Conservation (phyloP, 2,329 filamentous ascomycete genomes). For the Aspergillus sp. region DNA sequence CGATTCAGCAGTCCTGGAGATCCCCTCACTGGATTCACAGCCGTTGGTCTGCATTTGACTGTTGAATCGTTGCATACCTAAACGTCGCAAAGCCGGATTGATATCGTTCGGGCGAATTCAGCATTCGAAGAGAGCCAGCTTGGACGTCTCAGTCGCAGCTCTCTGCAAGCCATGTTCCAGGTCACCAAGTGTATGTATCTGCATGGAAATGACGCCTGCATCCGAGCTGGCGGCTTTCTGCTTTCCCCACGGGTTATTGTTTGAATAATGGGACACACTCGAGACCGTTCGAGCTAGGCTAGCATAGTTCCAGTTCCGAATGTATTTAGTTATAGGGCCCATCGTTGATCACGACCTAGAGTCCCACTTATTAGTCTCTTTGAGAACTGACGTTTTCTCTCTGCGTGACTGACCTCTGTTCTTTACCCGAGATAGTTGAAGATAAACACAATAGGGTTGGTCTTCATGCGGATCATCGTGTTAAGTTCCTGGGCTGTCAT, state of each 20-base stretch:
- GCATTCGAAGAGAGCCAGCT: slow-evolving; percentile 10
- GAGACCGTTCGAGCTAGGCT: slow-evolving; percentile 6
- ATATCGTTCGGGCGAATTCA: slow-evolving; percentile 9
- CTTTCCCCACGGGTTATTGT: slow-evolving; percentile 2
- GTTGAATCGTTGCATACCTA: background rate
- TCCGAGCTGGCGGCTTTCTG: background rate
- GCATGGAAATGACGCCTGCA: background rate
- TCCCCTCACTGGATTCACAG: too few relatives aligned
- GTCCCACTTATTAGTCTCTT: background rate
- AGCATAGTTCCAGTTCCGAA: slow-evolving; percentile 11
- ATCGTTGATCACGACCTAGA: slow-evolving; percentile 7
- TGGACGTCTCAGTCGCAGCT: slow-evolving; percentile 1
- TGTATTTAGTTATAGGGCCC: slow-evolving; percentile 12
- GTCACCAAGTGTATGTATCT: slow-evolving; percentile 1
- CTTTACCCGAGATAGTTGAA: slow-evolving; percentile 83
- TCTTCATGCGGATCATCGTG: slow-evolving; percentile 72
- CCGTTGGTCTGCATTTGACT: too few relatives aligned
- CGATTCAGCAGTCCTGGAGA: too few relatives aligned
- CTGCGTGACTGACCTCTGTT: slow-evolving; percentile 55
- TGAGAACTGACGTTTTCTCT: background rate
- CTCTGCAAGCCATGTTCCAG: background rate
- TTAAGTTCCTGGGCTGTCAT: slow-evolving; percentile 78
- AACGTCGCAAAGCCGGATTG: slow-evolving; percentile 1
- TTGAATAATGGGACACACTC: background rate
- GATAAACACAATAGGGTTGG: slow-evolving; percentile 76